These are phyloP conservation scores for Aspergillus brunneoviolaceus DNA, from an alignment of 2,329 filamentous ascomycete species.

Conservation along the genomic window DNA sequence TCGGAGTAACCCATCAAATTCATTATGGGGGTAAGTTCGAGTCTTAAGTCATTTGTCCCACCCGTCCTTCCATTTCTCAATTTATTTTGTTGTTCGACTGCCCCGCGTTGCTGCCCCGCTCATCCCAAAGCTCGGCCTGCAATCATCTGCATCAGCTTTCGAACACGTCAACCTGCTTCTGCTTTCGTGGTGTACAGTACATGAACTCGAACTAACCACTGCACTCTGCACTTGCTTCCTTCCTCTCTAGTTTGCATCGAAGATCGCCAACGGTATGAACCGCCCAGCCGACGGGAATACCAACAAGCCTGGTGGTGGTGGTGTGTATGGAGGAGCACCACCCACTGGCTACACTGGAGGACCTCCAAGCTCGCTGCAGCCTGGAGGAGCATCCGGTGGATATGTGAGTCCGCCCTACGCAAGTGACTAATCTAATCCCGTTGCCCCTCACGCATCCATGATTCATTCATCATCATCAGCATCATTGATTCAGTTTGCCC, in stretches of 20 bases:
- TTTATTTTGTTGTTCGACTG: neutral
- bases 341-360: conserved; percentile 39
- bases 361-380: conserved; percentile 37
- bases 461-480: neutral
- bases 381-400: conserved; percentile 37
- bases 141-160: neutral
- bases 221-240: conserved; percentile 12
- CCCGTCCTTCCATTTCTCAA: neutral
- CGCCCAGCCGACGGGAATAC: conserved; percentile 16
- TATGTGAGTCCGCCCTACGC: conserved; percentile 51
- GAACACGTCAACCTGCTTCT: neutral
- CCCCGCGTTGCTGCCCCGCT: conserved; percentile 12
- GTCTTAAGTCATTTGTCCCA: neutral
- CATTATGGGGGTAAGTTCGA: neutral
- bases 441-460: conserved; percentile 8
- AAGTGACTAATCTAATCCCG: conserved; percentile 7
- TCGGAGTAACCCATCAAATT: neutral
- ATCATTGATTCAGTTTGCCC: neutral
- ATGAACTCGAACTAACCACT: conserved; percentile 10
- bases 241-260: conserved; percentile 36
- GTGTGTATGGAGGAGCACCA: conserved; percentile 34
- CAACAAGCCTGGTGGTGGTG: conserved; percentile 21
- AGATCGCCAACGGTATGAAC: conserved; percentile 41
- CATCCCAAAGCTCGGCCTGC: neutral
- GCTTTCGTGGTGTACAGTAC: neutral